Evolutionary conservation across 805 yeast species (phyloP).

Genomic region (Nakazawaea ishiwadae): DNA sequence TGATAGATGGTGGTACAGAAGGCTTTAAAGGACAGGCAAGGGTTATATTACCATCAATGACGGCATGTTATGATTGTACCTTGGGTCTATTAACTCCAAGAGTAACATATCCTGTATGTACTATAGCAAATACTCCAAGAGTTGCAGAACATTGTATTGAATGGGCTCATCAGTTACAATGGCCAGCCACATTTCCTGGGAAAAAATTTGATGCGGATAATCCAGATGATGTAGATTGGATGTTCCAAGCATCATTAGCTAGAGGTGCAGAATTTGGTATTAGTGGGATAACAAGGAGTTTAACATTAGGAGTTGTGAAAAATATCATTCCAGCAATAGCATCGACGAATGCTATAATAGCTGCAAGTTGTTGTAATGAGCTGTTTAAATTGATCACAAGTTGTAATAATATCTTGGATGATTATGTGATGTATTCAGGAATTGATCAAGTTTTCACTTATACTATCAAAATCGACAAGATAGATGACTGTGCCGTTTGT

Average conservation of each 20-base stretch:
- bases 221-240: constrained; percentile 59
- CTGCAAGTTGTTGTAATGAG: constrained; percentile 85
- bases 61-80: constrained; percentile 93
- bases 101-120: constrained; percentile 81
- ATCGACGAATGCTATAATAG: constrained; percentile 87
- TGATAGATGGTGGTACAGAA: constrained; percentile 95
- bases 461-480: constrained; percentile 58
- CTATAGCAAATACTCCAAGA: constrained; percentile 92
- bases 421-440: constrained; percentile 87
- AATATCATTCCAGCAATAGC: constrained; percentile 93
- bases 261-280: constrained; percentile 69
- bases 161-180: constrained; percentile 75
- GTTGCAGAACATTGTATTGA: constrained; percentile 92
- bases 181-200: constrained; percentile 52
- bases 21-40: constrained; percentile 91
- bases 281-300: constrained; percentile 64
- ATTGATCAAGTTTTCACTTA: constrained; percentile 73
- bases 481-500: constrained; percentile 73
- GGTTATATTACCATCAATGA: constrained; percentile 76
- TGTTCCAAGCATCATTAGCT: constrained; percentile 45
- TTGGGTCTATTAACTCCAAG: constrained; percentile 64
- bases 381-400: constrained; percentile 75
- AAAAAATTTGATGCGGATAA: constrained; percentile 62
- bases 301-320: constrained; percentile 84
- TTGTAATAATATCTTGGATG: constrained; percentile 59